Evolutionary conservation across 257 asterid species (phyloP).

Genomic region (Plectranthus barbatus): DNA sequence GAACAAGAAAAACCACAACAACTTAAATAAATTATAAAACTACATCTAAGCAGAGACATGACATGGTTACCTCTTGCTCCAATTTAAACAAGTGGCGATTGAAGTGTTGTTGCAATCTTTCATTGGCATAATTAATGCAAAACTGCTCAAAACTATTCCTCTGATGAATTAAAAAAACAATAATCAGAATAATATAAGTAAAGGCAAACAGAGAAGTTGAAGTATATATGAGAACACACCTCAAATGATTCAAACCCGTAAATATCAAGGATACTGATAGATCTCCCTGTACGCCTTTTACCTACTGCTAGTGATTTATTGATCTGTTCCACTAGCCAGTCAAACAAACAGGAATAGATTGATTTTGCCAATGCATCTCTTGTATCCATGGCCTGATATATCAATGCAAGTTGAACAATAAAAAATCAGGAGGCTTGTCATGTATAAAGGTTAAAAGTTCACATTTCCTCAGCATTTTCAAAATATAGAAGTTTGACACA

Average conservation of each 20-base stretch:
- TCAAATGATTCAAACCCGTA: slow-evolving; percentile 98
- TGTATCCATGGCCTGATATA: slow-evolving; percentile 77
- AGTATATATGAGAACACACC: slow-evolving; percentile 32
- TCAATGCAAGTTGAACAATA: slow-evolving; percentile 10
- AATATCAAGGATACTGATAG: slow-evolving; percentile 95
- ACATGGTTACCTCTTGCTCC: slow-evolving; percentile 83
- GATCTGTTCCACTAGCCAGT: slow-evolving; percentile 95
- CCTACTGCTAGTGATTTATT: slow-evolving; percentile 90
- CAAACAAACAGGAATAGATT: slow-evolving; percentile 88
- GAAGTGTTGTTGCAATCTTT: slow-evolving; percentile 95
- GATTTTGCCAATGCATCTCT: slow-evolving; percentile 97
- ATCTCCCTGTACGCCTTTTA: slow-evolving; percentile 92
- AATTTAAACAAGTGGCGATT: slow-evolving; percentile 95
- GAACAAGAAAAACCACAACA: not conserved
- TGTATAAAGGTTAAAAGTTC: not conserved
- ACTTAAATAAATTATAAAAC: not conserved
- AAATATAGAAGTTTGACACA: slow-evolving; percentile 6
- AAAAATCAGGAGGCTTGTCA: slow-evolving; percentile 7
- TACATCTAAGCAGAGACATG: not conserved
- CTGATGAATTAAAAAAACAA: slow-evolving; percentile 29
- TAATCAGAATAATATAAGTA: slow-evolving; percentile 3
- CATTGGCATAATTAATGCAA: slow-evolving; percentile 95
- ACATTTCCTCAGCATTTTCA: not conserved
- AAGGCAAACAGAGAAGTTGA: slow-evolving; percentile 1
- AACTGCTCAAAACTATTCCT: slow-evolving; percentile 98